A percentile compares a stretch with the other conserved stretches of the same genome.
phyloP scores from a whole-genome alignment of 495 filamentous ascomycete species.

The Penicillium subrubescens region DNA sequence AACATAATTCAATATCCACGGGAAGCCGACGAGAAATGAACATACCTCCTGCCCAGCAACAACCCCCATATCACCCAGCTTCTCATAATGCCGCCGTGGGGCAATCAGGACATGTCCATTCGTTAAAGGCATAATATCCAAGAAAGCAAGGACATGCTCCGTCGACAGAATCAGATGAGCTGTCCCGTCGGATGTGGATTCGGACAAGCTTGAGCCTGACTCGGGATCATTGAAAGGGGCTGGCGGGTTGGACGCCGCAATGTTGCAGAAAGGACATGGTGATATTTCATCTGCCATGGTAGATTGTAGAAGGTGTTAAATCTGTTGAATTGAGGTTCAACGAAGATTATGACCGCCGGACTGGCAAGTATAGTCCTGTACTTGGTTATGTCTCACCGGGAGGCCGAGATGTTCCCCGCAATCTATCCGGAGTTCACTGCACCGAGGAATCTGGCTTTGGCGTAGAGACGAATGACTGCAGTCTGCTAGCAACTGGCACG shows the following conservation, averaged over 20 bases:
- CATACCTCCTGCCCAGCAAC: conserved; percentile 55
- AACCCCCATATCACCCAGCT: conserved; percentile 64
- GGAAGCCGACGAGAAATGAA: background rate
- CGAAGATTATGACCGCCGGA: background rate
- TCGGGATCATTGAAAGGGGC: conserved; percentile 25
- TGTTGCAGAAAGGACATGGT: conserved; percentile 45
- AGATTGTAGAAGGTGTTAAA: background rate
- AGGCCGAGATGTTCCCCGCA: background rate
- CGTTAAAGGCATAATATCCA: conserved; percentile 87
- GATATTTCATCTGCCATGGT: conserved; percentile 8
- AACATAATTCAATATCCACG: background rate
- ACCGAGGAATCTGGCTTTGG: background rate
- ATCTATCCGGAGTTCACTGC: background rate
- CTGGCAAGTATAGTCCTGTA: background rate
- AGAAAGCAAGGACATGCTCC: conserved; percentile 72
- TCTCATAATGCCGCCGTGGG: conserved; percentile 70
- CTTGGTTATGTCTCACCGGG: background rate
- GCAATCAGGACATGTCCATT: conserved; percentile 77
- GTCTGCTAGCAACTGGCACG: background rate
- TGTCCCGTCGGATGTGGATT: conserved; percentile 30
- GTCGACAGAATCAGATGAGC: conserved; percentile 76
- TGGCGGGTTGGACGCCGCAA: conserved; percentile 47
- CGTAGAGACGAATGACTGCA: background rate
- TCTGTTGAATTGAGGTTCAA: background rate
- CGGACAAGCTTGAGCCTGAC: background rate